These are phyloP conservation scores for Fibroporia radiculosa DNA, from an alignment of 768 basidiomycete species.

Conservation along the genomic window DNA sequence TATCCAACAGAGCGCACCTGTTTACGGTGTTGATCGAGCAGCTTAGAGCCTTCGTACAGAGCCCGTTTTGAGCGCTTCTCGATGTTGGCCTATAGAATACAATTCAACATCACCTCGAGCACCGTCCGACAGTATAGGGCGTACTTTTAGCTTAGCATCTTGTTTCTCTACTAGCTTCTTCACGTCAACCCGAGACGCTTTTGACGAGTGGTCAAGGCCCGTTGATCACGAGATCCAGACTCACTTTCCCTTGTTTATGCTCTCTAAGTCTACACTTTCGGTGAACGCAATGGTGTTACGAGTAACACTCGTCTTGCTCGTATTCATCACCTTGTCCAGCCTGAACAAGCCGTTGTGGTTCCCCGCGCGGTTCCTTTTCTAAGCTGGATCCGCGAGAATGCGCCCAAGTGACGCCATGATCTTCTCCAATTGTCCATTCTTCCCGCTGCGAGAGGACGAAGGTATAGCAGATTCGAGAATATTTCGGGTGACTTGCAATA, in stretches of 20 bases:
- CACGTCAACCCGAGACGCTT: constrained; percentile 87
- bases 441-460: constrained; percentile 16
- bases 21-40: constrained; percentile 87
- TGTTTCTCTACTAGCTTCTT: constrained; percentile 96
- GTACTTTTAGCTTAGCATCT: constrained; percentile 88
- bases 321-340: constrained; percentile 81
- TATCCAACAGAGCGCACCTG: constrained; percentile 48
- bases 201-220: constrained; percentile 19
- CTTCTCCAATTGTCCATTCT: constrained; percentile 46
- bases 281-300: constrained; percentile 73
- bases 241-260: constrained; percentile 91
- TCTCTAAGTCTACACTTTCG: constrained; percentile 84
- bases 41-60: constrained; percentile 93
- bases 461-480: constrained; percentile 74
- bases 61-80: constrained; percentile 89
- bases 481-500: constrained; percentile 65
- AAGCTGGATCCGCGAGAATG: constrained; percentile 58
- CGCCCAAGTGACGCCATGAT: constrained; percentile 61
- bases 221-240: constrained; percentile 7
- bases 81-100: constrained; percentile 69
- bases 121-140: neutral
- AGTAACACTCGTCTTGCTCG: constrained; percentile 71
- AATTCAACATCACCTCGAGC: neutral
- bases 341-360: constrained; percentile 53
- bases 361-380: constrained; percentile 38